These are phyloP conservation scores for Berkeleyomyces rouxiae DNA, from an alignment of 2,329 filamentous ascomycete species.

Conservation along the genomic window DNA sequence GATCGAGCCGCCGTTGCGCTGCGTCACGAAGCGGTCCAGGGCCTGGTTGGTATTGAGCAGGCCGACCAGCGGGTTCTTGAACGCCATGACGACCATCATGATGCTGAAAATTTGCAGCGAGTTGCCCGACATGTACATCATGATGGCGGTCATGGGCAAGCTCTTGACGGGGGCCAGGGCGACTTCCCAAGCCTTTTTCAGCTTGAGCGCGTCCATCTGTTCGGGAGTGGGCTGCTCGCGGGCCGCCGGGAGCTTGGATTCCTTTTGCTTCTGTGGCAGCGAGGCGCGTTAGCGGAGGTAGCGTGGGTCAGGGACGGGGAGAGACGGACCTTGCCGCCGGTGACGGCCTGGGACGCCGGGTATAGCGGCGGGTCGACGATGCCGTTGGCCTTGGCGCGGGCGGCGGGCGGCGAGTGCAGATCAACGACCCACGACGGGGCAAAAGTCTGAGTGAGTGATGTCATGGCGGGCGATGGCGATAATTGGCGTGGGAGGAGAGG, in stretches of 20 bases:
- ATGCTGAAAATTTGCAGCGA: slow-evolving; percentile 97
- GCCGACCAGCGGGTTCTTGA: slow-evolving; percentile 87
- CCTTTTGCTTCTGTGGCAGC: slow-evolving; percentile 33
- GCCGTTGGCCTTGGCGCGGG: slow-evolving; percentile 47
- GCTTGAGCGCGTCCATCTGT: slow-evolving; percentile 87
- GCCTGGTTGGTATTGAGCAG: slow-evolving; percentile 66
- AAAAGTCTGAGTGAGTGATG: neutral
- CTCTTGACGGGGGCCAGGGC: slow-evolving; percentile 85
- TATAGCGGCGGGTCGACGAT: slow-evolving; percentile 82
- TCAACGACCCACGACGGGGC: slow-evolving; percentile 70
- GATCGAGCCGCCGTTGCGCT: slow-evolving; percentile 55
- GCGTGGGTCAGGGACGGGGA: neutral
- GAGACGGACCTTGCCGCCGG: slow-evolving; percentile 37
- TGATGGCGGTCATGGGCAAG: slow-evolving; percentile 94
- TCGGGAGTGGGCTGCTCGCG: slow-evolving; percentile 56
- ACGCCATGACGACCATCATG: slow-evolving; percentile 99
- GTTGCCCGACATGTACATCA: slow-evolving; percentile 99
- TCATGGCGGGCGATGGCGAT: neutral
- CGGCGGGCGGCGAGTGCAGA: slow-evolving; percentile 51
- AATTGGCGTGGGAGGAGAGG: neutral
- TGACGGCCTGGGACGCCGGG: slow-evolving; percentile 31
- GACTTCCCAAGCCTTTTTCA: slow-evolving; percentile 98
- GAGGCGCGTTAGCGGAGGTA: neutral
- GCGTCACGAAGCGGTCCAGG: slow-evolving; percentile 83
- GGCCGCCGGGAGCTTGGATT: slow-evolving; percentile 26